Conservation (phyloP, 345 rosid genomes). For the Noccaea caerulescens region DNA sequence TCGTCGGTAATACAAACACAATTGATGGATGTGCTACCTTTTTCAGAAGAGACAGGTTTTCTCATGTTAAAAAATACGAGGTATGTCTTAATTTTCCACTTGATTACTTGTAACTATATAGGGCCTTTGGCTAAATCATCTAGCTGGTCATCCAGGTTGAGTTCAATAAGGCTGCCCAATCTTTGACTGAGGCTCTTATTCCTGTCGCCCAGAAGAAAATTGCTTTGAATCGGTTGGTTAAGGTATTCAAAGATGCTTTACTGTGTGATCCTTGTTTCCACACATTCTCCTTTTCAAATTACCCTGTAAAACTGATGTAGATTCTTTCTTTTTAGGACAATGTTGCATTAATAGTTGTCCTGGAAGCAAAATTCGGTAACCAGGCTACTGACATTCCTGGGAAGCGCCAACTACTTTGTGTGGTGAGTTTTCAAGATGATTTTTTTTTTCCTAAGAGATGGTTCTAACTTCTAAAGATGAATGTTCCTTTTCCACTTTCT, state of each 20-base stretch:
- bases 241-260: conserved; percentile 53
- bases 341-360: conserved; percentile 86
- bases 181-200: conserved; percentile 87
- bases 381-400: conserved; percentile 87
- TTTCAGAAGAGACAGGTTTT: conserved; percentile 91
- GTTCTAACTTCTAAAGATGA: not conserved
- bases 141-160: conserved; percentile 68
- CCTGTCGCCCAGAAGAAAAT: conserved; percentile 81
- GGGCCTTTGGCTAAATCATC: conserved; percentile 28
- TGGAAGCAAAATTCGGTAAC: conserved; percentile 89
- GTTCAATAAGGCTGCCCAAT: conserved; percentile 98
- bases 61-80: conserved; percentile 99
- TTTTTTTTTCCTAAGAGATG: not conserved
- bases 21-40: conserved; percentile 98
- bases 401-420: conserved; percentile 91
- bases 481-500: not conserved
- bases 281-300: not conserved
- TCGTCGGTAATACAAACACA: conserved; percentile 57
- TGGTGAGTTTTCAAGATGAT: conserved; percentile 54
- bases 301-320: conserved; percentile 24
- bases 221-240: conserved; percentile 86
- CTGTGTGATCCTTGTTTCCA: conserved; percentile 12
- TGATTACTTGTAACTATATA: conserved; percentile 10
- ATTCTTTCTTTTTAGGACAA: conserved; percentile 62
- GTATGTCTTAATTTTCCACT: conserved; percentile 46